Base-by-base conservation (phyloP, 345 rosid species). In the Raphanus raphanistrum region DNA sequence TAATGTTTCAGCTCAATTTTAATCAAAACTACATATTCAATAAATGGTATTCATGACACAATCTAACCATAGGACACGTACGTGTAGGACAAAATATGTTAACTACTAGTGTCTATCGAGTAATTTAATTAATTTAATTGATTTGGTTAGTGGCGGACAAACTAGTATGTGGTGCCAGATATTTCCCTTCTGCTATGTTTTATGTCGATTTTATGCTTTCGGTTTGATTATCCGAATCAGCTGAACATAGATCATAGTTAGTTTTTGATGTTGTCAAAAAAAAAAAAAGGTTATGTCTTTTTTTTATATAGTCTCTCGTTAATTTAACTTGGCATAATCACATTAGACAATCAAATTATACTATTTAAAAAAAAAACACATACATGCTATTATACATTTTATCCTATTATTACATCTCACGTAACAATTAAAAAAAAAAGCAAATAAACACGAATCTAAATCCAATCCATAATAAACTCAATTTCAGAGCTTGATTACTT, bases 401-500 rank as follows among this genome's bases (percentile, higher is more conserved):
- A 9, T 62, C 70, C 41, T 70, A 50, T 63, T 70, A 50, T 70
- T 25, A 76, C 41, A 76, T 63, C 21, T 10, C 8, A 70, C 55
- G 50, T 2, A 69, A 36, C 38, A 74, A 33, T 48, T 43, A 12
- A 3, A 48, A n/a, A 36, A 62, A 6, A 5, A 41, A 28, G 8
- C 50, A 35, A 60, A 17, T 9, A 17, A 41, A 1, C 6, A 63
- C 21, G 60, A 59, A 29, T 43, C 60, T 11, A 43, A 67, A 59
- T 17, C 48, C 13, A 54, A 58, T 21, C 21, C 21, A 21, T 31
- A 21, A 59, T 32, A 17, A 67, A 68, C 45, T 62, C 75, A 69
- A 76, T 69, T 63, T 77, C 76, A 41, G 35, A 57, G 48, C 21
- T 70, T 63, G 71, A 63, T 70, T 67, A 31, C 27, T 29, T 21